A percentile compares a stretch with the other conserved stretches of the same genome.
phyloP scores from a whole-genome alignment of 495 filamentous ascomycete genomes.

The Hypomontagnella submonticulosa region DNA sequence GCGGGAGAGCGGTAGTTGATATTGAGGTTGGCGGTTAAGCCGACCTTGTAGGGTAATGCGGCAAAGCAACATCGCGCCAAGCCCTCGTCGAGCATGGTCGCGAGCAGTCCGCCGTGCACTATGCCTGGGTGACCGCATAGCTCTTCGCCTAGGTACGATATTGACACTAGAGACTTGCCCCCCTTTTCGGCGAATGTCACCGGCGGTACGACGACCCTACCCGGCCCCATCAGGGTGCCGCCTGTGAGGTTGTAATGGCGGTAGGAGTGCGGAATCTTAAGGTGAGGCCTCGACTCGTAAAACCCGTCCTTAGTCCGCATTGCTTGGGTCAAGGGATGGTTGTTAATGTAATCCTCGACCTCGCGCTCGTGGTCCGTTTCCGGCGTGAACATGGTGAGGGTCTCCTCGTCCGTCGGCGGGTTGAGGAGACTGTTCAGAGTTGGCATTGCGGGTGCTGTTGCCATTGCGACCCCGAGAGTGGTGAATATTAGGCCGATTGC shows the following conservation, averaged over 20 bases:
- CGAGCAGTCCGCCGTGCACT: conserved; percentile 89
- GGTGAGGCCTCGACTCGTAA: conserved; percentile 82
- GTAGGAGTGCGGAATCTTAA: conserved; percentile 78
- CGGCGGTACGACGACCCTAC: conserved; percentile 84
- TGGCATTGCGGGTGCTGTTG: conserved; percentile 58
- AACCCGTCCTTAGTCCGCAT: conserved; percentile 76
- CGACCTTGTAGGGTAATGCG: conserved; percentile 87
- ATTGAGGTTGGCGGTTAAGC: conserved; percentile 89
- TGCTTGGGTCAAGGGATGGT: conserved; percentile 73
- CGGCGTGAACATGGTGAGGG: conserved; percentile 72
- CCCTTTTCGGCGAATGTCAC: conserved; percentile 75
- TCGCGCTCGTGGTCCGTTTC: conserved; percentile 67
- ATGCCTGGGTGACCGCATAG: conserved; percentile 93
- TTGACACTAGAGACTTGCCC: conserved; percentile 76
- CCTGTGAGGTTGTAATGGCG: conserved; percentile 82
- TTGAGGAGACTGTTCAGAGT: conserved; percentile 59
- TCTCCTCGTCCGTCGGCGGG: conserved; percentile 76
- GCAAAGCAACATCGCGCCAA: conserved; percentile 91
- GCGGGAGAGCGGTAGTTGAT: conserved; percentile 88
- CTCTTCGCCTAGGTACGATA: conserved; percentile 82
- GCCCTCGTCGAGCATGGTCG: conserved; percentile 92
- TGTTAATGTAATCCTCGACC: conserved; percentile 77
- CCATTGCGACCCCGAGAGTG: conserved; percentile 65
- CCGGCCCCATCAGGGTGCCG: conserved; percentile 79
- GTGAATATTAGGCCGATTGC: conserved; percentile 58